Base-by-base conservation (phyloP, 2,329 filamentous ascomycete species). In the Didymella pomorum region DNA sequence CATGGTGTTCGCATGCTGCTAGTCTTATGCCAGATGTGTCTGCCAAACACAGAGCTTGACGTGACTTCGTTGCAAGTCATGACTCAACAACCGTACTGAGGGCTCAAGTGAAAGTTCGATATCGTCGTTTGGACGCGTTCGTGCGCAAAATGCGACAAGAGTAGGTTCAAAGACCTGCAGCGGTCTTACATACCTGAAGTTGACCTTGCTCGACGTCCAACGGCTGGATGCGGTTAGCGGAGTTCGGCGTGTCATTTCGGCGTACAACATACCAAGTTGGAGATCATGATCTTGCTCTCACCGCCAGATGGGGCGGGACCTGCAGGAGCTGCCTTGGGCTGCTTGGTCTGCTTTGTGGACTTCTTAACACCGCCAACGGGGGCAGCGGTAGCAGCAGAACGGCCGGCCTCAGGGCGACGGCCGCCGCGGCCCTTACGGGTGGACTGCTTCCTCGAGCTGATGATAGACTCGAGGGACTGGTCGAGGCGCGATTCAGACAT, bases 181-280 rank as follows among this genome's bases (percentile, higher is more conserved):
- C 84, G 90, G 69, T 72, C 87, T 93, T 93, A 99, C 95, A 96
- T 99, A 99, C 95, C 95, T 99, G 98, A 84, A 99, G 96, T 89
- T 96, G 92, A 83, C 83, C 84, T 86, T 98, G 94, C 82, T 88
- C 92, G 80, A 99, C 93, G 88, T 99, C 95, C 84, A 89, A 89
- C 79, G 95, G 95, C 92, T 98, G 69, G 31, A 16, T 55, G 18
- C 49, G 26, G 79, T 90, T 82, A 90, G 85, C 62, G 43, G 10
- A 12, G 18, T 42, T 60, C 53, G 28, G 18, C 37, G 43, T 25
- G 16, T 42, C 3, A 20, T 14, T 3, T 14, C 9, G 23, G 18
- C 11, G 70, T 3, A 26, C 26, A 33, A 80, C 93, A 80, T 89
- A 97, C 93, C 85, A 99, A 86, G 84, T 96, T 96, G 89, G 92